Conservation (phyloP, 2,329 filamentous ascomycete species). For the Blastomyces gilchristii region DNA sequence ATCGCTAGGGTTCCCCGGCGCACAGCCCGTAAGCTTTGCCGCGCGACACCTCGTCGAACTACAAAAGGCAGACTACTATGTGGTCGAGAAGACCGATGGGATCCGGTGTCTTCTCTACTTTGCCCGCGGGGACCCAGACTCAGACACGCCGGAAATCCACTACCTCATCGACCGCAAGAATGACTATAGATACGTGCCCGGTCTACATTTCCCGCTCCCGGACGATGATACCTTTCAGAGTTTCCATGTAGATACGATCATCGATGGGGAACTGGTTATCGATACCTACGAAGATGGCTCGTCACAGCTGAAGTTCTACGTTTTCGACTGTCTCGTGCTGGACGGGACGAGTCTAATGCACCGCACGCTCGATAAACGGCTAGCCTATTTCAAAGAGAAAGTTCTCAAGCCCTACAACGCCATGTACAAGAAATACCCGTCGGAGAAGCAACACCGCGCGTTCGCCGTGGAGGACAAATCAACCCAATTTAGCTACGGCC, state of each 20-base stretch:
- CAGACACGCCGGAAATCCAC: slow-evolving; percentile 58
- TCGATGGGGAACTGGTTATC: slow-evolving; percentile 89
- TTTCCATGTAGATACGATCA: slow-evolving; percentile 70
- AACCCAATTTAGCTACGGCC: slow-evolving; percentile 79
- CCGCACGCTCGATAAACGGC: slow-evolving; percentile 73
- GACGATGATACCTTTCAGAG: slow-evolving; percentile 47
- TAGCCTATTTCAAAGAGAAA: slow-evolving; percentile 73
- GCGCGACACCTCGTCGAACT: slow-evolving; percentile 74
- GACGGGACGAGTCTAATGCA: slow-evolving; percentile 67
- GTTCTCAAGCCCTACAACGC: slow-evolving; percentile 70
- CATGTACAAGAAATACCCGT: slow-evolving; percentile 61
- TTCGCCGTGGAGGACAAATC: slow-evolving; percentile 81
- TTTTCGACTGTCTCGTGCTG: slow-evolving; percentile 83
- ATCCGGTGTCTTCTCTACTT: slow-evolving; percentile 93
- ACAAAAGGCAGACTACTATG: slow-evolving; percentile 76
- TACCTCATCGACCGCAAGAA: slow-evolving; percentile 98
- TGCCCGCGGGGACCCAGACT: slow-evolving; percentile 45
- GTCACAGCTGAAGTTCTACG: slow-evolving; percentile 67
- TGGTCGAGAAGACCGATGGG: slow-evolving; percentile 97
- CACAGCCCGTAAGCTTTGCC: slow-evolving; percentile 89
- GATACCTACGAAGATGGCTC: slow-evolving; percentile 62
- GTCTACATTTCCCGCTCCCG: slow-evolving; percentile 70
- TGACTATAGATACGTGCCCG: slow-evolving; percentile 79
- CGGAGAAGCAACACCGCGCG: slow-evolving; percentile 58
- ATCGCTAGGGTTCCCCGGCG: slow-evolving; percentile 62